These are phyloP conservation scores for Candida cerambycidarum DNA, from an alignment of 805 yeast genomes.

Conservation along the genomic window DNA sequence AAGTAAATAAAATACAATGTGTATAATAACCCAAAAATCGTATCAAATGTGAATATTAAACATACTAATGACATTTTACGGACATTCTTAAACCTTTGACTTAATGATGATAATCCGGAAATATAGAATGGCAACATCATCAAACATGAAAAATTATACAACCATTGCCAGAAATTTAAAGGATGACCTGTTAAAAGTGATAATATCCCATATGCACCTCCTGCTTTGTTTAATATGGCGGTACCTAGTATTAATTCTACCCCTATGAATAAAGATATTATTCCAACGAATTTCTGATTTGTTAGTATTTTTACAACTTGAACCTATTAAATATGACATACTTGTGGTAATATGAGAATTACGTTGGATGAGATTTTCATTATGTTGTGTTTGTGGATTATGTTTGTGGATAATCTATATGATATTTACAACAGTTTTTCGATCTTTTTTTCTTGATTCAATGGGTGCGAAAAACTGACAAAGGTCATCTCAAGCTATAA, in stretches of 20 bases:
- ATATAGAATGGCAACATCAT: constrained; percentile 63
- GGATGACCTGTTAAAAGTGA: constrained; percentile 91
- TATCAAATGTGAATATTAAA: constrained; percentile 64
- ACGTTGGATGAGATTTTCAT: constrained; percentile 6
- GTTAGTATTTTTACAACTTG: constrained; percentile 6
- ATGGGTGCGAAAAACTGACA: too few relatives aligned
- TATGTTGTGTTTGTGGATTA: too few relatives aligned
- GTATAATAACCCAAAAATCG: constrained; percentile 63
- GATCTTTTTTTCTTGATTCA: too few relatives aligned
- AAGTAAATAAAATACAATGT: constrained; percentile 70
- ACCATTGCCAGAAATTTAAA: constrained; percentile 77
- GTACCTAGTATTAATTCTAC: constrained; percentile 78
- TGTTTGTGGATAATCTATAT: too few relatives aligned
- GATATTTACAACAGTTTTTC: too few relatives aligned
- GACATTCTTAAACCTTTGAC: constrained; percentile 49
- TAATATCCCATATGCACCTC: constrained; percentile 83
- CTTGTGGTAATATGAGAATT: constrained; percentile 10
- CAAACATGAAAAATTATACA: constrained; percentile 67
- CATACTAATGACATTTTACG: constrained; percentile 63
- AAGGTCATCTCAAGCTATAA: too few relatives aligned
- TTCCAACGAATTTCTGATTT: constrained; percentile 61
- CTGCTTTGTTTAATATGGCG: constrained; percentile 80
- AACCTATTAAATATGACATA: neutral
- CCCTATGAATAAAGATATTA: constrained; percentile 80
- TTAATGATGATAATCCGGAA: constrained; percentile 49